Conservation (phyloP, 2,329 filamentous ascomycete genomes). For the Paradendryphiella salina region DNA sequence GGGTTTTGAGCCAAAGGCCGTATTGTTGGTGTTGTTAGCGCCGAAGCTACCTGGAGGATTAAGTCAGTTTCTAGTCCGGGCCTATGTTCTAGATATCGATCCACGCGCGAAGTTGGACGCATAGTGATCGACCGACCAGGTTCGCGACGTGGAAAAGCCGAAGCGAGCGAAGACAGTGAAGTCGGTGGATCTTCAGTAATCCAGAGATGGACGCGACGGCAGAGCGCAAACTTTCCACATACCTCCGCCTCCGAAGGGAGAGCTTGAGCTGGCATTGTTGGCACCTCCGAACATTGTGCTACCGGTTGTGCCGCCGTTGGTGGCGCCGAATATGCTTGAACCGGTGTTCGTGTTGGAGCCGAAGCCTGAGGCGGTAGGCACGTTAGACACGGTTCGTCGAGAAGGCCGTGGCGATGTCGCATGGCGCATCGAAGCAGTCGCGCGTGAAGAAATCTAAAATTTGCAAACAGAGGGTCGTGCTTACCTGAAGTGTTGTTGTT, state of each 20-base stretch:
- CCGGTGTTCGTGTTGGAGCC: conserved; percentile 42
- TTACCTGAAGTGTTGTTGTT: conserved; percentile 55
- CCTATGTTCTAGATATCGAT: background rate
- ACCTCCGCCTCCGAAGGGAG: conserved; percentile 45
- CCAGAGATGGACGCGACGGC: conserved; percentile 29
- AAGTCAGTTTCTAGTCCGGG: conserved; percentile 26
- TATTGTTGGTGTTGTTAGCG: conserved; percentile 29
- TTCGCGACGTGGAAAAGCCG: background rate
- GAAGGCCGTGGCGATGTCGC: conserved; percentile 32
- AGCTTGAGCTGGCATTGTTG: conserved; percentile 36
- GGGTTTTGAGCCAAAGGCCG: conserved; percentile 34
- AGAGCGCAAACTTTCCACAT: conserved; percentile 45
- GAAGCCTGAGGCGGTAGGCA: conserved; percentile 48
- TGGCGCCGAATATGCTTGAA: conserved; percentile 41
- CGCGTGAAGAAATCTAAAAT: conserved; percentile 20
- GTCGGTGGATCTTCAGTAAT: conserved; percentile 1
- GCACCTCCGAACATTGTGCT: conserved; percentile 38
- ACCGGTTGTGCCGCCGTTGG: conserved; percentile 33
- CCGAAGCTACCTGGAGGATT: conserved; percentile 40
- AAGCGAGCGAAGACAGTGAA: background rate
- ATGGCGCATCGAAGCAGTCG: conserved; percentile 37
- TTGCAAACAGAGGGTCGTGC: conserved; percentile 41
- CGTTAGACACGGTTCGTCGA: conserved; percentile 45
- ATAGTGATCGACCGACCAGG: background rate
- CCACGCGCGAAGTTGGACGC: background rate